These are phyloP conservation scores for Plectosphaerella cucumerina DNA, from an alignment of 2,329 filamentous ascomycete species.

Conservation along the genomic window DNA sequence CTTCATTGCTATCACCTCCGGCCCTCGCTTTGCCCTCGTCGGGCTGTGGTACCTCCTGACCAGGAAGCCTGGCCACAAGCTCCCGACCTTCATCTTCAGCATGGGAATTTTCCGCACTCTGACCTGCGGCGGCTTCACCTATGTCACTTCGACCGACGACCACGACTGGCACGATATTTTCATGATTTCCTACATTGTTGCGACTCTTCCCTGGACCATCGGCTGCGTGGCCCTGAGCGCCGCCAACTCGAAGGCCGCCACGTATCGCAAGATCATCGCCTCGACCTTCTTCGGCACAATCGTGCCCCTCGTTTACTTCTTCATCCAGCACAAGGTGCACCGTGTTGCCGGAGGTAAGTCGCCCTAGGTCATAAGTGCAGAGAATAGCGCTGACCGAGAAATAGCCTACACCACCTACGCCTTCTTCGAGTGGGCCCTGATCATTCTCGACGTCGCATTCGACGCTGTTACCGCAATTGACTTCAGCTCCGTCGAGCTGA, in stretches of 20 bases:
- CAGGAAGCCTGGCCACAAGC: conserved; percentile 64
- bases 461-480: conserved; percentile 92
- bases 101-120: conserved; percentile 84
- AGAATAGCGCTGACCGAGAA: neutral
- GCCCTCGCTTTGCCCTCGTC: conserved; percentile 86
- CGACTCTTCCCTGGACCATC: conserved; percentile 90
- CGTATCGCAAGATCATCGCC: conserved; percentile 83
- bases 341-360: conserved; percentile 82
- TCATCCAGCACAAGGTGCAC: conserved; percentile 98
- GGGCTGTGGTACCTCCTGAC: conserved; percentile 90
- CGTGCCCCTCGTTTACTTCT: conserved; percentile 89
- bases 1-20: conserved; percentile 94
- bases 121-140: conserved; percentile 97
- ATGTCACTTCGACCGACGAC: conserved; percentile 96
- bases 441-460: conserved; percentile 93
- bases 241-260: conserved; percentile 74
- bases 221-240: conserved; percentile 88
- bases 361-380: neutral
- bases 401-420: conserved; percentile 94
- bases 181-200: conserved; percentile 97
- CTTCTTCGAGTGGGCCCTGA: conserved; percentile 96
- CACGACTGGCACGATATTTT: conserved; percentile 99
- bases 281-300: conserved; percentile 85
- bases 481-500: conserved; percentile 83
- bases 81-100: conserved; percentile 77